Conservation (phyloP, 805 yeast species). For the Cyberlindnera petersonii region DNA sequence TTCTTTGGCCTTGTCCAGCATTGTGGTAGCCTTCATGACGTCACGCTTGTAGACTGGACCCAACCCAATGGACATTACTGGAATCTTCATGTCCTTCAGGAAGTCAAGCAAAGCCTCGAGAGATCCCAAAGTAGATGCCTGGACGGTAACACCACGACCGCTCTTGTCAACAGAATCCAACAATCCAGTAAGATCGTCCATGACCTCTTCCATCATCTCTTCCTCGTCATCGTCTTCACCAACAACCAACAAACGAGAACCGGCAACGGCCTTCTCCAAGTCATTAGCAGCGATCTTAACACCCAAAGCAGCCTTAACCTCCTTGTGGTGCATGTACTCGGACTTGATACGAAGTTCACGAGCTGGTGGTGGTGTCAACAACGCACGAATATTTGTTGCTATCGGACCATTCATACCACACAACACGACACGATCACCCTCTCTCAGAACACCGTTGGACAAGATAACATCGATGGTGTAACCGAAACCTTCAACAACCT, state of each 20-base stretch:
- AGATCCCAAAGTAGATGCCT: slow-evolving; percentile 97
- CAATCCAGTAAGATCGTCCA: slow-evolving; percentile 95
- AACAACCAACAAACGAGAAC: slow-evolving; percentile 91
- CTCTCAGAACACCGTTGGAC: slow-evolving; percentile 92
- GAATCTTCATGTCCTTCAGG: slow-evolving; percentile 97
- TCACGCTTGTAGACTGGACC: slow-evolving; percentile 99
- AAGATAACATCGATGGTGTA: slow-evolving; percentile 96
- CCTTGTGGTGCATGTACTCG: slow-evolving; percentile 94
- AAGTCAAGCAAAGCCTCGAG: slow-evolving; percentile 94
- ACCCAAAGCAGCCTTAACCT: slow-evolving; percentile 98
- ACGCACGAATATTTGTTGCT: slow-evolving; percentile 91
- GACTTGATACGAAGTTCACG: slow-evolving; percentile 95
- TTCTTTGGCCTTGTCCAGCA: slow-evolving; percentile 96
- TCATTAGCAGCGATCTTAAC: slow-evolving; percentile 98
- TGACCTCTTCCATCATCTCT: slow-evolving; percentile 94
- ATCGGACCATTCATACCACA: slow-evolving; percentile 99
- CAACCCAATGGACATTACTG: slow-evolving; percentile 96
- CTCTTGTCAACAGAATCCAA: slow-evolving; percentile 91
- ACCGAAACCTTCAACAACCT: slow-evolving; percentile 97
- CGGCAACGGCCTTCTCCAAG: slow-evolving; percentile 97
- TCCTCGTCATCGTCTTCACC: slow-evolving; percentile 98
- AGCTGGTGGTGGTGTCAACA: slow-evolving; percentile 95
- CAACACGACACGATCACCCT: slow-evolving; percentile 91
- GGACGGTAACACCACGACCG: slow-evolving; percentile 97
- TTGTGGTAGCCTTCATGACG: slow-evolving; percentile 94